Conservation (phyloP, 441 rosid species). For the Gossypium schwendimanii region DNA sequence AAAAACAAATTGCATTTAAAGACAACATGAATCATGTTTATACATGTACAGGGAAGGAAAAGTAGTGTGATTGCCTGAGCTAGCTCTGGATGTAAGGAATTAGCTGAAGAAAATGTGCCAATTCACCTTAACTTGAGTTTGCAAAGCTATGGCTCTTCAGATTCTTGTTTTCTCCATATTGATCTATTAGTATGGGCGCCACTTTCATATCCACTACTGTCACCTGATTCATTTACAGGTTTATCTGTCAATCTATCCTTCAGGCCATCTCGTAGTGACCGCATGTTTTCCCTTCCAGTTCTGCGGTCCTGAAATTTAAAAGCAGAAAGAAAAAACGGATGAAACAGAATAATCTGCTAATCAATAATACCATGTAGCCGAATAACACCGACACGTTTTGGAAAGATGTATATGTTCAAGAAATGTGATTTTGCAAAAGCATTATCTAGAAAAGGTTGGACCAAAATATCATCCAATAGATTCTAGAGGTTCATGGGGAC, state of each 20-base stretch:
- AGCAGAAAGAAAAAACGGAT: background rate
- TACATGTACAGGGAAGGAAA: constrained; percentile 5
- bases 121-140: constrained; percentile 16
- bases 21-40: constrained; percentile 1
- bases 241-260: constrained; percentile 38
- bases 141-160: constrained; percentile 33
- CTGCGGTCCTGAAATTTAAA: constrained; percentile 43
- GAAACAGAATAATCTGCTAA: background rate
- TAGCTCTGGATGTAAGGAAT: constrained; percentile 2
- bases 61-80: constrained; percentile 14
- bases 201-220: constrained; percentile 67
- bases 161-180: constrained; percentile 36
- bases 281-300: constrained; percentile 34
- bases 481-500: background rate
- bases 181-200: constrained; percentile 33
- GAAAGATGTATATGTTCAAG: background rate
- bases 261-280: constrained; percentile 15
- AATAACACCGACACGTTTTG: background rate
- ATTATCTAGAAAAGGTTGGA: background rate
- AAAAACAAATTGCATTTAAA: constrained; percentile 1
- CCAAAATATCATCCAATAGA: background rate
- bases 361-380: background rate
- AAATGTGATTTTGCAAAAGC: background rate
- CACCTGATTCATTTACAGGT: constrained; percentile 49
- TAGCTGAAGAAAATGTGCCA: background rate